These are phyloP conservation scores for Alternaria sp. DNA, from an alignment of 2,329 filamentous ascomycete genomes.

Conservation along the genomic window DNA sequence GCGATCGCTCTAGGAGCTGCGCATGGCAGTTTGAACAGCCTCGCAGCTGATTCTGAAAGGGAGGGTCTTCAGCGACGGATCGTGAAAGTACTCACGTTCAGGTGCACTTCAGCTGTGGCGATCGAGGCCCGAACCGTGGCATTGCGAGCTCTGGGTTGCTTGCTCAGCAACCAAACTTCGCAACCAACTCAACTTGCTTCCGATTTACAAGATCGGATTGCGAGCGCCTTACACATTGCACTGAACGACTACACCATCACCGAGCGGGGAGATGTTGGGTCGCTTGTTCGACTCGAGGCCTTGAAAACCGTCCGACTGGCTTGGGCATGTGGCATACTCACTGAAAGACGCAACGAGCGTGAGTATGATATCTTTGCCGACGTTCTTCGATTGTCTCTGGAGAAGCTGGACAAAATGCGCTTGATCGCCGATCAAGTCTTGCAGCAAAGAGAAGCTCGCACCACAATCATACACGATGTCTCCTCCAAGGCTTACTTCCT, in stretches of 20 bases:
- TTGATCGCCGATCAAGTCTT: slow-evolving; percentile 40
- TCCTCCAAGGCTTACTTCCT: slow-evolving; percentile 69
- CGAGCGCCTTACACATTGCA: slow-evolving; percentile 52
- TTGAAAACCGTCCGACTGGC: slow-evolving; percentile 69
- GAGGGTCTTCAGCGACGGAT: slow-evolving; percentile 37
- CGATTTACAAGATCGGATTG: slow-evolving; percentile 35
- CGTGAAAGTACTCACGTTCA: slow-evolving; percentile 47
- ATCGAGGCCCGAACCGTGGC: slow-evolving; percentile 58
- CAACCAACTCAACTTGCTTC: slow-evolving; percentile 13
- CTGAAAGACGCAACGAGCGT: slow-evolving; percentile 17
- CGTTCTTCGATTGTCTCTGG: slow-evolving; percentile 75
- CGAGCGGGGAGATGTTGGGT: slow-evolving; percentile 88
- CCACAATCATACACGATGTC: slow-evolving; percentile 48
- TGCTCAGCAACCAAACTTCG: slow-evolving; percentile 34
- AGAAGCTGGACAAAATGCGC: slow-evolving; percentile 90
- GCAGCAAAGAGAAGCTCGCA: slow-evolving; percentile 13
- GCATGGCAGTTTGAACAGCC: slow-evolving; percentile 33
- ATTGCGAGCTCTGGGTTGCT: slow-evolving; percentile 51
- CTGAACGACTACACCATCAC: slow-evolving; percentile 92
- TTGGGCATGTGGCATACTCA: slow-evolving; percentile 37
- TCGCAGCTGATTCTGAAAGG: neutral
- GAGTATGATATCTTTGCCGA: slow-evolving; percentile 46
- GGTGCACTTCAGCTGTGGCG: slow-evolving; percentile 49
- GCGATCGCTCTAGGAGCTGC: slow-evolving; percentile 56
- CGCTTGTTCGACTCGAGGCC: slow-evolving; percentile 81